phyloP scores from a whole-genome alignment of 2,329 filamentous ascomycete species.

The Calonectria pseudoturangicola region DNA sequence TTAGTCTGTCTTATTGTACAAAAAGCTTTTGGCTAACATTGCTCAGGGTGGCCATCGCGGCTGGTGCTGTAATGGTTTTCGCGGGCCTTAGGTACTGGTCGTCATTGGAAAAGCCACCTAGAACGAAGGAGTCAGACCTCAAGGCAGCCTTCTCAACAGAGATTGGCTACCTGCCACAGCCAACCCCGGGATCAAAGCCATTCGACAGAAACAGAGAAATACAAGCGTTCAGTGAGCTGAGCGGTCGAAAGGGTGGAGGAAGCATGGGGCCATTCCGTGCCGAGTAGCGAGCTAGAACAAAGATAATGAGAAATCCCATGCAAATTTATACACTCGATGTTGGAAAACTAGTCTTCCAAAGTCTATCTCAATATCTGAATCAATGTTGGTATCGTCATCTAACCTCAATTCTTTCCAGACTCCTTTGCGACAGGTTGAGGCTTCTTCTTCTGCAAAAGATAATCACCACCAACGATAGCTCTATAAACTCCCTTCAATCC shows the following conservation, averaged over 20 bases:
- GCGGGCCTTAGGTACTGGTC: constrained; percentile 56
- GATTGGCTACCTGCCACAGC: constrained; percentile 35
- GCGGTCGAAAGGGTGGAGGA: constrained; percentile 54
- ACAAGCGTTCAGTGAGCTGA: constrained; percentile 55
- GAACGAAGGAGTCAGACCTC: constrained; percentile 40
- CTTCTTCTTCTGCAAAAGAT: constrained; percentile 63
- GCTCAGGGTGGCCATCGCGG: constrained; percentile 56
- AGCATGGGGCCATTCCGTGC: constrained; percentile 56
- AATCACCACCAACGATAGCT: constrained; percentile 67
- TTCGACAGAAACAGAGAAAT: constrained; percentile 49
- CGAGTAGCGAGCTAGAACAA: constrained; percentile 47
- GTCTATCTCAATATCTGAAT: background rate
- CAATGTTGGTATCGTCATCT: background rate
- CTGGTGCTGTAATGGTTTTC: constrained; percentile 51
- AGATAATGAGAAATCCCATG: background rate
- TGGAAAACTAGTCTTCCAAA: background rate
- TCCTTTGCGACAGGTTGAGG: constrained; percentile 16
- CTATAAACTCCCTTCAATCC: constrained; percentile 69
- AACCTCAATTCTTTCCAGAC: constrained; percentile 15
- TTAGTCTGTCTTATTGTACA: background rate
- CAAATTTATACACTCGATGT: background rate
- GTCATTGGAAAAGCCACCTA: constrained; percentile 44
- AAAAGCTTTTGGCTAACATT: background rate
- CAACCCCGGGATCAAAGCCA: constrained; percentile 39
- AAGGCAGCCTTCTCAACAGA: constrained; percentile 41